Evolutionary conservation across 495 filamentous ascomycete genomes (phyloP), one percentile per base, ranked within the genome.

Genomic region (Neurospora sp.): DNA sequence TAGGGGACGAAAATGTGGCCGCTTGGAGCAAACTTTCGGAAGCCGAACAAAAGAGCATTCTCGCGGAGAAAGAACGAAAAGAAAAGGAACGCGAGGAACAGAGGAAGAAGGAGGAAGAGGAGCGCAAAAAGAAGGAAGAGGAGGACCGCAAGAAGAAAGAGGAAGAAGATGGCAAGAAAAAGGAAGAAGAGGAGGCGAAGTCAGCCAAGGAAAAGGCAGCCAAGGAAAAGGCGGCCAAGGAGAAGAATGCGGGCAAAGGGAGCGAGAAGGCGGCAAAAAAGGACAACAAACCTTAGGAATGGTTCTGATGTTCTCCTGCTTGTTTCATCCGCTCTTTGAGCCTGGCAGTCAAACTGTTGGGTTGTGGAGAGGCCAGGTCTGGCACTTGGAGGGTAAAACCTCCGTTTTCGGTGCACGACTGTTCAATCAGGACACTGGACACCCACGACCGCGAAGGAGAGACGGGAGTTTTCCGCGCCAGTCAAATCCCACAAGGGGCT

Each of bases 1-100:
- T 18, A 66, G 54, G 54, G 89, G 88, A 90, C 76, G 81, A 80
- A 70, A 81, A 89, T 75, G 85, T 85, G 3, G 84, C 84, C 66
- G 82, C 79, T 27, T 88, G 87, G 78, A 80, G 80, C 41, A 80
- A 82, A 62, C 77, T 88, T 54, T 76, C 83, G 12, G 79, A 80
- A 20, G 84, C 85, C 54, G 86, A 88, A 69, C 82, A 89, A 75
- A 80, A 81, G 72, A 80, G 80, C 71, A 84, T 85, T 75, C 83
- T 89, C 72, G 84, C 80, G 1, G 76, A 83, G 66, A 84, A 84
- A 76, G 75, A 80, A 62, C 69, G 71, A 37, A 77, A 81, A 46
- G 71, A 69, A 69, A 76, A 80, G 75, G 76, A 77, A 16, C 74
- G 27, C 7, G 78, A 77, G 69, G 74, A 78, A 27, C 74, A 78